Base-by-base conservation (phyloP, 225 moss, liverwort and hornwort species). In the Rhytidiadelphus loreus region DNA sequence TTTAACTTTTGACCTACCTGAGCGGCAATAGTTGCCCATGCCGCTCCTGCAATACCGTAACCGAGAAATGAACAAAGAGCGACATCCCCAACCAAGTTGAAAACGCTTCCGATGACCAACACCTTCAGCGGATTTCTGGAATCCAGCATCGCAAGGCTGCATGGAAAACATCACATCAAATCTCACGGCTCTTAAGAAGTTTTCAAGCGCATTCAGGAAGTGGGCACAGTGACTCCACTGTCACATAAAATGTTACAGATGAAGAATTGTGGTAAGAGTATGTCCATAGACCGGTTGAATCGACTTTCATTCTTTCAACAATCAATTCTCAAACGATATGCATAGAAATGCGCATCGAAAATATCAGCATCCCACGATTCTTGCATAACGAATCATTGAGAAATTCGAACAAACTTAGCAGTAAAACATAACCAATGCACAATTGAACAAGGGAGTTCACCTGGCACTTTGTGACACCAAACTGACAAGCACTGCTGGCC, bases 141-240 rank as follows among this genome's bases (percentile, higher is more conserved):
- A 89, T 97, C 97, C 94, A 93, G 90, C 96, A 97, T 97, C 77
- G 95, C 97, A 90, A 97, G 94, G 92, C 96, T 97, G 94, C 58
- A 85, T 44, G 72, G 59, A 77, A 35, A 87, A 62, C 44, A 83
- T 26, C 22, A 66, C 33, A 77, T 37, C 37, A 82, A 66, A 68
- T 73, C 64, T 84, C 81, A 81, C 11, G 32, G 53, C 74, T 41
- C 59, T 74, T 72, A 29, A 90, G 62, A 77, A 39, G 20, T 37
- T 65, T 55, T 56, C 68, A 23, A 74, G 80, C 53, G 48, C 79
- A 83, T 86, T 66, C 87, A 52, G 53, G 39, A 58, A 82, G 62
- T 73, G 33, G 39, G 41, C n/a, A 59, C 30, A 37, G 29, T 26
- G 22, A 83, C 62, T 66, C 26, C 44, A 83, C 48, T 83, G 41